phyloP scores from a whole-genome alignment of 2,329 filamentous ascomycete species.

The Alternaria metachromatica region DNA sequence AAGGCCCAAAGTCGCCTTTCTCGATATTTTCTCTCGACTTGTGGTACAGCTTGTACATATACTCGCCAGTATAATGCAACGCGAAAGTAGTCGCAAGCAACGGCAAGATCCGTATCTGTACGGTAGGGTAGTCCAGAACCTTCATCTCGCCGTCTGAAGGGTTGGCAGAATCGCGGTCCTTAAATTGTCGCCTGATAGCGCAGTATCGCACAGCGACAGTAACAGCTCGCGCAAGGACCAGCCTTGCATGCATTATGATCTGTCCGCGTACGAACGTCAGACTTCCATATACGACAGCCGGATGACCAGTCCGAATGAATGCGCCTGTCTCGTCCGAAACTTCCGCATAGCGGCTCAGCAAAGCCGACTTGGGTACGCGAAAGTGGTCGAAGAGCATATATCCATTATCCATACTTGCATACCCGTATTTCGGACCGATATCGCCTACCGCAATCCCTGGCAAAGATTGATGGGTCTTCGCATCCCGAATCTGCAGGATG shows the following conservation, averaged over 20 bases:
- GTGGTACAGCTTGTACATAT: slow-evolving; percentile 60
- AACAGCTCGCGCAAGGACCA: slow-evolving; percentile 61
- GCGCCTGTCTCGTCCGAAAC: slow-evolving; percentile 55
- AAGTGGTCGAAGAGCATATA: slow-evolving; percentile 61
- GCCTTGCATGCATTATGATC: slow-evolving; percentile 59
- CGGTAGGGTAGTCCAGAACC: slow-evolving; percentile 62
- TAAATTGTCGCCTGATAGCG: slow-evolving; percentile 58
- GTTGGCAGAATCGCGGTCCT: slow-evolving; percentile 54
- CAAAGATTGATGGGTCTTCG: slow-evolving; percentile 56
- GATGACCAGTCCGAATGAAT: slow-evolving; percentile 56
- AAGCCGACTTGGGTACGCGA: slow-evolving; percentile 56
- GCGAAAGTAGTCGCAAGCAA: slow-evolving; percentile 61
- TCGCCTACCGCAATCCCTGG: slow-evolving; percentile 60
- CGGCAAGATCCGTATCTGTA: slow-evolving; percentile 62
- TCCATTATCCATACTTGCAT: slow-evolving; percentile 60
- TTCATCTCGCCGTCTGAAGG: slow-evolving; percentile 48
- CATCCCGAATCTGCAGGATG: slow-evolving; percentile 59
- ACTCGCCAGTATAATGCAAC: slow-evolving; percentile 55
- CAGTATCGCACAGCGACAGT: slow-evolving; percentile 61
- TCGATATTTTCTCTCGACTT: slow-evolving; percentile 56
- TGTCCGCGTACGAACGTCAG: slow-evolving; percentile 57
- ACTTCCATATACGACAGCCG: slow-evolving; percentile 59
- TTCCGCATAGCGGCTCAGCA: slow-evolving; percentile 58
- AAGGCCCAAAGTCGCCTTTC: slow-evolving; percentile 56
- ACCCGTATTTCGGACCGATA: slow-evolving; percentile 63